These are phyloP conservation scores for Aureobasidium sp. DNA, from an alignment of 2,329 filamentous ascomycete species.

Conservation along the genomic window DNA sequence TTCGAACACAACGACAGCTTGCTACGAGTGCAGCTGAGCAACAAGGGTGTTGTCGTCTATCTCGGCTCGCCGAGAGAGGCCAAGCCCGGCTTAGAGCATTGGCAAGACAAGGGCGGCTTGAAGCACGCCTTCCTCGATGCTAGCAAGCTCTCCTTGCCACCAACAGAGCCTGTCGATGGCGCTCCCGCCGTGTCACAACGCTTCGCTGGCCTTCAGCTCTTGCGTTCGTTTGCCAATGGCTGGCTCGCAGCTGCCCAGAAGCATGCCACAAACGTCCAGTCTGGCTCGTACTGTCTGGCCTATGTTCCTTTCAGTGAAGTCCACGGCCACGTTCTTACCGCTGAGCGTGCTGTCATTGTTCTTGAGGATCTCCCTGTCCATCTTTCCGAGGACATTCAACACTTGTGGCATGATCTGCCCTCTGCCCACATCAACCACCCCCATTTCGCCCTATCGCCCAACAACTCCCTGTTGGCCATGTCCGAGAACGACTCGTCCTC, in stretches of 20 bases:
- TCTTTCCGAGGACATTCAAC: constrained; percentile 19
- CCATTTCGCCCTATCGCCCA: constrained; percentile 20
- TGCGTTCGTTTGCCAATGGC: constrained; percentile 22
- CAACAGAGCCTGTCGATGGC: background rate
- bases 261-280: constrained; percentile 23
- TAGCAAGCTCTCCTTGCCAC: background rate
- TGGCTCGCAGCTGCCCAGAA: constrained; percentile 25
- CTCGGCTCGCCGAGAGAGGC: constrained; percentile 23
- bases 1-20: constrained; percentile 28
- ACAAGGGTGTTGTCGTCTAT: constrained; percentile 28
- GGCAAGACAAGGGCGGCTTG: constrained; percentile 27
- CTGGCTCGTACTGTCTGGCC: constrained; percentile 21
- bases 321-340: constrained; percentile 14
- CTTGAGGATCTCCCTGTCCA: constrained; percentile 25
- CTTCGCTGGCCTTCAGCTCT: constrained; percentile 23
- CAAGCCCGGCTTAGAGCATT: constrained; percentile 23
- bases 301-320: constrained; percentile 21
- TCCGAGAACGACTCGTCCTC: constrained; percentile 20
- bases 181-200: background rate
- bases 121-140: constrained; percentile 27
- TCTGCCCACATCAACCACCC: constrained; percentile 27
- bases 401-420: constrained; percentile 26
- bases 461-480: constrained; percentile 21
- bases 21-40: constrained; percentile 26
- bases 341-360: constrained; percentile 20